Percentiles rank a stretch among this genome's conserved stretches.
phyloP scores from a whole-genome alignment of 2,329 filamentous ascomycete genomes.

The Xylariaceae sp. region DNA sequence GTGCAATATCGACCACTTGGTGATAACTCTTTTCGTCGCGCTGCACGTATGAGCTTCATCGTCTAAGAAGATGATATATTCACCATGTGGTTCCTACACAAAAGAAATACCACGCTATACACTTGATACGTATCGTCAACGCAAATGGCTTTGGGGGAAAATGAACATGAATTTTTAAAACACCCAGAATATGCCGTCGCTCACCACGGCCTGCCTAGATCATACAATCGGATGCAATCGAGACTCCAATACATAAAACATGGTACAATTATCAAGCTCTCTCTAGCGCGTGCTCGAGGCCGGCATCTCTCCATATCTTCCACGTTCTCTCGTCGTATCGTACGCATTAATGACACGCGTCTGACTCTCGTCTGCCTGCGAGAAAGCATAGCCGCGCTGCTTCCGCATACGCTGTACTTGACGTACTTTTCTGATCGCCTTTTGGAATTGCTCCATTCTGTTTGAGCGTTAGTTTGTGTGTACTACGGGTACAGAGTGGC shows the following conservation, averaged over 20 bases:
- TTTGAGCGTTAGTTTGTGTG: conserved; percentile 19
- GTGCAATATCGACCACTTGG: too few relatives aligned
- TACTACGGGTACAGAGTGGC: conserved; percentile 23
- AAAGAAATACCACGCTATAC: too few relatives aligned
- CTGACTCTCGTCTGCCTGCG: conserved; percentile 94
- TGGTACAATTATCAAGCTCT: conserved; percentile 1
- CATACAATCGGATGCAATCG: conserved; percentile 20
- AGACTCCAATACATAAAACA: conserved; percentile 19
- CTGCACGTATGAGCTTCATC: too few relatives aligned
- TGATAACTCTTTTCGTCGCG: too few relatives aligned
- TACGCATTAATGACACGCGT: conserved; percentile 95
- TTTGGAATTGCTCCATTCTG: conserved; percentile 99
- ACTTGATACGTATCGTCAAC: too few relatives aligned
- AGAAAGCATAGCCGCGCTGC: conserved; percentile 97
- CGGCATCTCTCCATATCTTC: conserved; percentile 93
- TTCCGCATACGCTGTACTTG: conserved; percentile 99
- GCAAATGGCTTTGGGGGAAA: not conserved
- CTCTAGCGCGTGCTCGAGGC: conserved; percentile 20
- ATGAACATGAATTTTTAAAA: conserved; percentile 11
- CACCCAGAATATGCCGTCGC: conserved; percentile 11
- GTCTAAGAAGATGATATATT: too few relatives aligned
- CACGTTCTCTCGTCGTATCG: conserved; percentile 89
- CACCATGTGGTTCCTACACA: too few relatives aligned
- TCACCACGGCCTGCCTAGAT: conserved; percentile 11
- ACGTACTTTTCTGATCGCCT: conserved; percentile 95